A percentile compares a stretch with the other conserved stretches of the same genome.
phyloP scores from a whole-genome alignment of 106 monocot species.

The Dioscorea dumetorum region DNA sequence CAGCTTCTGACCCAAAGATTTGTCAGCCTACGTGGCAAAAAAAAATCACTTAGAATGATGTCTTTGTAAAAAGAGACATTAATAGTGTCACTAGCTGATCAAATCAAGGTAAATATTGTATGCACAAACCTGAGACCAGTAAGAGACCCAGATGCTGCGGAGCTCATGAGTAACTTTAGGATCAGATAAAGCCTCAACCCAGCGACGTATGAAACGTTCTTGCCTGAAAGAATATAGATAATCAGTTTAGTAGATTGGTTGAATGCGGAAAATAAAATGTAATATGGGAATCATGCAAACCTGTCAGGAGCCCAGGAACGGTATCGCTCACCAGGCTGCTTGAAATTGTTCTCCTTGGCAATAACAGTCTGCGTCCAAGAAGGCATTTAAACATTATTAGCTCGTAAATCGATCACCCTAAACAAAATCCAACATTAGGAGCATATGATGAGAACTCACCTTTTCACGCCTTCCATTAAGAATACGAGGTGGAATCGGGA shows the following conservation, averaged over 20 bases:
- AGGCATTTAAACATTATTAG: neutral
- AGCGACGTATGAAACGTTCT: constrained; percentile 58
- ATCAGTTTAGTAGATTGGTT: neutral
- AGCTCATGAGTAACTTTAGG: constrained; percentile 68
- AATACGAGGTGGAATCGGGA: constrained; percentile 46
- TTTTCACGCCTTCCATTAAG: constrained; percentile 57
- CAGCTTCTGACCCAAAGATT: constrained; percentile 75
- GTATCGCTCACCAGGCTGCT: constrained; percentile 98
- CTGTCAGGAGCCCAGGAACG: constrained; percentile 74
- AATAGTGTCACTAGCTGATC: neutral
- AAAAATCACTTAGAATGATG: neutral
- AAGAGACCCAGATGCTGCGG: constrained; percentile 67
- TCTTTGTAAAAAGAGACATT: neutral
- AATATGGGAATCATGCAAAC: constrained; percentile 13
- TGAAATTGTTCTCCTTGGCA: constrained; percentile 92
- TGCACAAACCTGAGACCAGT: constrained; percentile 73
- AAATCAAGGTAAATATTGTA: neutral
- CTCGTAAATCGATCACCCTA: no score
- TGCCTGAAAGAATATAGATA: constrained; percentile 34
- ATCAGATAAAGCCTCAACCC: constrained; percentile 59
- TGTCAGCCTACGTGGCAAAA: constrained; percentile 40
- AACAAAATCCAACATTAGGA: no score
- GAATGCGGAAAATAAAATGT: no score
- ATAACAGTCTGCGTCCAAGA: constrained; percentile 38
- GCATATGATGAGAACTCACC: constrained; percentile 11